Conservation (phyloP, 345 rosid genomes). For the Erodium maritimum region DNA sequence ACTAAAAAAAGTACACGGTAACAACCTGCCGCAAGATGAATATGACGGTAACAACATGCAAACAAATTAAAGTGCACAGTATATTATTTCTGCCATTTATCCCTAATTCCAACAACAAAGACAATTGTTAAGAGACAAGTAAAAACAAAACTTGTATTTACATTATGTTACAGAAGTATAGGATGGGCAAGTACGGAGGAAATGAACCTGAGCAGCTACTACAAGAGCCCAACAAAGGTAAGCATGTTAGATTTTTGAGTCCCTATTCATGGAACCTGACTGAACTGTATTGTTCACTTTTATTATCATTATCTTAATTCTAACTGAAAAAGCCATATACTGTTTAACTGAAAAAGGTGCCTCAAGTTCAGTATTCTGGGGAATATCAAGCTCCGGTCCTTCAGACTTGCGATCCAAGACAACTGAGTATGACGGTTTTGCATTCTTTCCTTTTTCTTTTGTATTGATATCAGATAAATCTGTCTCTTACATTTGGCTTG, state of each 20-base stretch:
- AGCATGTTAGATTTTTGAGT: neutral
- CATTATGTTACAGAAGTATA: neutral
- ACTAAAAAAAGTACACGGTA: no score
- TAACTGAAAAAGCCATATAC: neutral
- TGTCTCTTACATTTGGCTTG: neutral
- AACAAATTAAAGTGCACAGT: no score
- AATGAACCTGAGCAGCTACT: neutral
- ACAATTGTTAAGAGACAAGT: neutral
- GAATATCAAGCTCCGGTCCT: neutral
- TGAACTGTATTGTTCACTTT: neutral
- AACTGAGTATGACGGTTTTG: neutral
- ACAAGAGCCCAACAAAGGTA: neutral
- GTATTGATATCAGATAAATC: neutral
- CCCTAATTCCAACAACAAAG: no score
- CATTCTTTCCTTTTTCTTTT: no score
- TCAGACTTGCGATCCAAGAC: neutral
- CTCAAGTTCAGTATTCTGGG: neutral
- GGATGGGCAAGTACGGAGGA: neutral
- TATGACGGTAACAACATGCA: no score
- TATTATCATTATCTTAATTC: neutral
- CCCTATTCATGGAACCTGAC: neutral
- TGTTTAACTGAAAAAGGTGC: neutral
- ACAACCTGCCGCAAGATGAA: no score
- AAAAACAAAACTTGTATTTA: neutral
- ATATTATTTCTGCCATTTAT: no score